Evolutionary conservation across 768 basidiomycete species (phyloP).

Genomic region (Leccinellum luteum): DNA sequence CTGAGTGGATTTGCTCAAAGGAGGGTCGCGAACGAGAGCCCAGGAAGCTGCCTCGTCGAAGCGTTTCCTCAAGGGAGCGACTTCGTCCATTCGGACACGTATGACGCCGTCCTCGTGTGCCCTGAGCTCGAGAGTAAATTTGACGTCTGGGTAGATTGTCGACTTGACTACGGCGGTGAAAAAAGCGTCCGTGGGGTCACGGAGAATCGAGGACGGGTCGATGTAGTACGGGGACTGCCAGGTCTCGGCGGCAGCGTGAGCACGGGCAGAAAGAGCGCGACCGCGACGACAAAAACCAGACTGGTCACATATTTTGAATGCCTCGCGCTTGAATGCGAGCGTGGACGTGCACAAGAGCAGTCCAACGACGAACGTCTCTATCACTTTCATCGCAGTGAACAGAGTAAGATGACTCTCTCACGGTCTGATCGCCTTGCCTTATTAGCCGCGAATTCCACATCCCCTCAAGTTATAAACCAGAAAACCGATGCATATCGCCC

Average conservation of each 20-base stretch:
- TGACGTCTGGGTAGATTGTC: constrained; percentile 77
- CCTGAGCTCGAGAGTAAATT: constrained; percentile 78
- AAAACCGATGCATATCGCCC: no score
- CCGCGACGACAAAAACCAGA: constrained; percentile 94
- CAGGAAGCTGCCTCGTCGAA: constrained; percentile 93
- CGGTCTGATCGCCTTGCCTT: no score
- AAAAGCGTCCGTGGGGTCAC: constrained; percentile 48
- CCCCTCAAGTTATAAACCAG: no score
- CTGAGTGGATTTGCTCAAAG: constrained; percentile 42
- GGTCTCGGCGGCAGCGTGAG: constrained; percentile 48
- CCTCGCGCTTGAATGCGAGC: constrained; percentile 68
- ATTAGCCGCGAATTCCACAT: no score
- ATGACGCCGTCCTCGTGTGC: constrained; percentile 88
- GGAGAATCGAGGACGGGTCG: constrained; percentile 52
- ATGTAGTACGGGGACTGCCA: constrained; percentile 92
- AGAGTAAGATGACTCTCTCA: not conserved
- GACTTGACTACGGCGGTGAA: constrained; percentile 80
- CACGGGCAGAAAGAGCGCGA: constrained; percentile 76
- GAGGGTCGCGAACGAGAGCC: constrained; percentile 78
- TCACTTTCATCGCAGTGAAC: not conserved
- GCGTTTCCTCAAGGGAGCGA: constrained; percentile 71
- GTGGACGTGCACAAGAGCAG: constrained; percentile 32
- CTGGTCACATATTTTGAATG: constrained; percentile 96
- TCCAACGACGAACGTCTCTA: constrained; percentile 29
- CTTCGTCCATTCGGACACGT: constrained; percentile 90